Conservation (phyloP, 1,284 basidiomycete genomes). For the Tylopilus sp. region DNA sequence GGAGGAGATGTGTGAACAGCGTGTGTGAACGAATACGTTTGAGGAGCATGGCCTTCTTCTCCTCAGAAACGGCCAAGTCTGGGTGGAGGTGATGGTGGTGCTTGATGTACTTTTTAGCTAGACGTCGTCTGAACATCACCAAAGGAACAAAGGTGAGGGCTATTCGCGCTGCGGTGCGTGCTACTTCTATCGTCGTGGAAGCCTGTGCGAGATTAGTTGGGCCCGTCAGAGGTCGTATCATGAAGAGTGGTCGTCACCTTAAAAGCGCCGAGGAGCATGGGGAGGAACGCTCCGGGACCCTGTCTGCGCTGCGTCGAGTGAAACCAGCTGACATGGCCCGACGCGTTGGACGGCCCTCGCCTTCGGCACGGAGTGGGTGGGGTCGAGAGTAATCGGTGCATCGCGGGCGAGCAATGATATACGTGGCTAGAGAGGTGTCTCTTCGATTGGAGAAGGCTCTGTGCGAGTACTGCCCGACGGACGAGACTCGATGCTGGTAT, state of each 20-base stretch:
- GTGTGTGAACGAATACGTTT: constrained; percentile 49
- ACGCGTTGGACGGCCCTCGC: constrained; percentile 1
- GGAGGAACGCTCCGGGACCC: constrained; percentile 26
- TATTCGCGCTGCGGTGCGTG: constrained; percentile 62
- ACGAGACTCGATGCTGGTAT: constrained; percentile 7
- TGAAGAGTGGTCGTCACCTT: constrained; percentile 40
- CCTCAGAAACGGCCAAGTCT: constrained; percentile 47
- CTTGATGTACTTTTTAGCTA: constrained; percentile 48
- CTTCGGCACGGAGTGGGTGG: constrained; percentile 3
- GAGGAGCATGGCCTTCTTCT: constrained; percentile 45
- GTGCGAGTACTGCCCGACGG: background rate
- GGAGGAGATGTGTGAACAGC: constrained; percentile 51
- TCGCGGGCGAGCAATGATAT: background rate
- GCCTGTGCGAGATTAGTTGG: constrained; percentile 34
- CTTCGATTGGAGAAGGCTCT: background rate
- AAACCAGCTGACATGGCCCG: constrained; percentile 29
- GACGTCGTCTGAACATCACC: constrained; percentile 54
- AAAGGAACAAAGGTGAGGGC: constrained; percentile 70
- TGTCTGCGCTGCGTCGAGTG: constrained; percentile 42
- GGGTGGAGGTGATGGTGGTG: constrained; percentile 46
- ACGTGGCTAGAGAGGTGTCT: constrained; percentile 1
- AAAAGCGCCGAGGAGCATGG: constrained; percentile 41
- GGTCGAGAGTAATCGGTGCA: constrained; percentile 7
- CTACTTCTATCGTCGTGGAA: constrained; percentile 57
- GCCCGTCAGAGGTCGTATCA: too few species aligned